Percentiles rank a stretch among this genome's conserved stretches.
Evolutionary conservation across 1,284 basidiomycete species (phyloP).

Genomic region (Ustilago curta): DNA sequence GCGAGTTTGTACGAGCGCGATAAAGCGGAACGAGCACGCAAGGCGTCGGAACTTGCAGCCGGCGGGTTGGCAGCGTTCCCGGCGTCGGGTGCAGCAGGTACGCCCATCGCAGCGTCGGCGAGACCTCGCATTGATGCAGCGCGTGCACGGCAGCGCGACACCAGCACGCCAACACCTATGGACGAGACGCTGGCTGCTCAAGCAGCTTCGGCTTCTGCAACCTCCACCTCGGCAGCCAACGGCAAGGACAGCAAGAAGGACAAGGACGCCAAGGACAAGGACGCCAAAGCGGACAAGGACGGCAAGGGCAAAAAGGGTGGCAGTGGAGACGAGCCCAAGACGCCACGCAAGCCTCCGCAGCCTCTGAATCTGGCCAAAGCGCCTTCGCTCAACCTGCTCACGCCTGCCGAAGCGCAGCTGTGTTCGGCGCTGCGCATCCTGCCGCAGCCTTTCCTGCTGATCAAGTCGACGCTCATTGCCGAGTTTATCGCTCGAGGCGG

Average conservation of each 20-base stretch:
- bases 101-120: conserved; percentile 34
- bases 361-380: conserved; percentile 62
- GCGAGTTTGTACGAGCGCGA: conserved; percentile 64
- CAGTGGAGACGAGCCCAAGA: conserved; percentile 47
- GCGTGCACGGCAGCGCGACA: conserved; percentile 55
- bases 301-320: conserved; percentile 28
- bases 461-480: conserved; percentile 65
- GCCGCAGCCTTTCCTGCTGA: conserved; percentile 65
- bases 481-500: conserved; percentile 58
- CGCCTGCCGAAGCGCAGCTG: conserved; percentile 59
- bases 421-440: conserved; percentile 65
- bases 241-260: conserved; percentile 8
- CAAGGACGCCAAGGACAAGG: conserved; percentile 20
- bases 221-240: conserved; percentile 2
- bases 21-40: conserved; percentile 61
- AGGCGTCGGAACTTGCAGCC: conserved; percentile 61
- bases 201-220: conserved; percentile 8
- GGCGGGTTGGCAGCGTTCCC: conserved; percentile 60
- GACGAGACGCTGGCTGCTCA: conserved; percentile 29
- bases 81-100: conserved; percentile 48
- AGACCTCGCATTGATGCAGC: conserved; percentile 42
- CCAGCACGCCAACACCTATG: conserved; percentile 45
- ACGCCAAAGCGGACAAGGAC: conserved; percentile 24
- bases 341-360: conserved; percentile 53
- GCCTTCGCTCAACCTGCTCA: conserved; percentile 64